phyloP scores from a whole-genome alignment of 1,284 basidiomycete genomes.

The Anthracocystis panici-leucophaei region DNA sequence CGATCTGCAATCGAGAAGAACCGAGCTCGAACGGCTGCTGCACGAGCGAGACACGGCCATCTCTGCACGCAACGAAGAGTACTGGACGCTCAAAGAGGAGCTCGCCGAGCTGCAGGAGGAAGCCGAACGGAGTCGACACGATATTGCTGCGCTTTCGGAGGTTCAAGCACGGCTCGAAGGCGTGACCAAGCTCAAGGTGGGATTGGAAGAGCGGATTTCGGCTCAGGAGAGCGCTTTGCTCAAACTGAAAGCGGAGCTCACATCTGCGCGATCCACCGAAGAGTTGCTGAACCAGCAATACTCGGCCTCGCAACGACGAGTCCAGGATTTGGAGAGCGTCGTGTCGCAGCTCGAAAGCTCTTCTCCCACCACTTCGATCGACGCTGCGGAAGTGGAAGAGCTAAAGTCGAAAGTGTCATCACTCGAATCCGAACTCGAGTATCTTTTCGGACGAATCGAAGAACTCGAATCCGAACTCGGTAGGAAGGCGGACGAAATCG shows the following conservation, averaged over 20 bases:
- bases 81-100: constrained; percentile 59
- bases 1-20: neutral
- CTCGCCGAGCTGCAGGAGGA: constrained; percentile 54
- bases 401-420: neutral
- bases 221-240: constrained; percentile 26
- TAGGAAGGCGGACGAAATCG: constrained; percentile 59
- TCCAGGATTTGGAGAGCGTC: constrained; percentile 19
- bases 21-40: constrained; percentile 18
- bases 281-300: constrained; percentile 44
- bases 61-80: constrained; percentile 38
- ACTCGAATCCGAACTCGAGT: constrained; percentile 15
- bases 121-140: constrained; percentile 18
- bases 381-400: neutral
- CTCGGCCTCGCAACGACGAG: constrained; percentile 18
- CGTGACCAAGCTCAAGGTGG: neutral
- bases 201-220: neutral
- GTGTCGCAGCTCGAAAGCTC: constrained; percentile 18
- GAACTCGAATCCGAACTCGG: constrained; percentile 57
- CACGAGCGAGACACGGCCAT: constrained; percentile 27
- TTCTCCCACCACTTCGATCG: no score
- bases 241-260: constrained; percentile 21
- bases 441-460: constrained; percentile 27
- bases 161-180: constrained; percentile 5
- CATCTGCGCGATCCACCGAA: constrained; percentile 25
- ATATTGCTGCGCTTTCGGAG: neutral